These are phyloP conservation scores for Diaporthe batatas DNA, from an alignment of 2,329 filamentous ascomycete species.

Conservation along the genomic window DNA sequence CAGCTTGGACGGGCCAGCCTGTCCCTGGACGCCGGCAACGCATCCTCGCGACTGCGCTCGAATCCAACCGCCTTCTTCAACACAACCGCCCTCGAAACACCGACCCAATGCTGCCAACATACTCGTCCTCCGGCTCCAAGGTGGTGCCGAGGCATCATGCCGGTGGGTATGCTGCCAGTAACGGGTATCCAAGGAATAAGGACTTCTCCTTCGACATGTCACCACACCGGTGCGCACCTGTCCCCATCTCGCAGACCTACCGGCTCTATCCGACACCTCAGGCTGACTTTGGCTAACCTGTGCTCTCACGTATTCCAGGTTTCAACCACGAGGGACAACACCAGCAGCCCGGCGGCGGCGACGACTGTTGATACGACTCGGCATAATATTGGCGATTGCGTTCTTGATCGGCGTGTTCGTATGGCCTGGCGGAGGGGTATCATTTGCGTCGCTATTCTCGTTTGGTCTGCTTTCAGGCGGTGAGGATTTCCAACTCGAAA, in stretches of 20 bases:
- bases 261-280: neutral
- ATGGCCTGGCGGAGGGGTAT: slow-evolving; percentile 70
- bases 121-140: slow-evolving; percentile 68
- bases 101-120: slow-evolving; percentile 69
- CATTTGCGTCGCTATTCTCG: slow-evolving; percentile 72
- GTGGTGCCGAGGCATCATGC: slow-evolving; percentile 89
- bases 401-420: slow-evolving; percentile 81
- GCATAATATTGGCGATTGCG: slow-evolving; percentile 68
- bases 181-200: slow-evolving; percentile 83
- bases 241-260: slow-evolving; percentile 20
- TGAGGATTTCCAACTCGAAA: slow-evolving; percentile 86
- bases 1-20: slow-evolving; percentile 41
- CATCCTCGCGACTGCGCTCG: slow-evolving; percentile 41
- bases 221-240: slow-evolving; percentile 79
- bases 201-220: slow-evolving; percentile 82
- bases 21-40: slow-evolving; percentile 39
- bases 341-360: slow-evolving; percentile 78
- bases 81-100: slow-evolving; percentile 31
- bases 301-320: slow-evolving; percentile 65
- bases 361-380: slow-evolving; percentile 78
- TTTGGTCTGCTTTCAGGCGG: slow-evolving; percentile 77
- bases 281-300: slow-evolving; percentile 42
- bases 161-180: slow-evolving; percentile 74
- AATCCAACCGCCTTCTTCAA: slow-evolving; percentile 16
- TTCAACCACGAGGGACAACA: slow-evolving; percentile 84